A percentile compares a stretch with the other conserved stretches of the same genome.
Conservation (phyloP, 2,329 filamentous ascomycete genomes). For the Pseudocercospora ulei region DNA sequence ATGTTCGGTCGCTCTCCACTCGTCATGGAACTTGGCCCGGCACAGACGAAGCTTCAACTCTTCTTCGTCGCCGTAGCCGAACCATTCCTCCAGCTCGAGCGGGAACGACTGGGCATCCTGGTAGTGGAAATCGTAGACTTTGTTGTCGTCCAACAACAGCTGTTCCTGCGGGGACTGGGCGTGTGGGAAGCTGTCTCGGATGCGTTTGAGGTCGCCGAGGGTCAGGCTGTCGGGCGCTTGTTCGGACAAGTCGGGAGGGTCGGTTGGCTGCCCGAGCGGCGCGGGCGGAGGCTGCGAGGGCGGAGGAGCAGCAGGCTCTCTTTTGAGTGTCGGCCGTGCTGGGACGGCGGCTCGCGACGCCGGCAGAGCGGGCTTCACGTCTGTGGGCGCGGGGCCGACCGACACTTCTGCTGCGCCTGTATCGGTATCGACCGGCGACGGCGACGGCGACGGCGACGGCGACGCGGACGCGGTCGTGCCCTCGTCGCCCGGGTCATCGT, state of each 20-base stretch:
- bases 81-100: slow-evolving; percentile 96
- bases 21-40: slow-evolving; percentile 64
- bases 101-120: slow-evolving; percentile 51
- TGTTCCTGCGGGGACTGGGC: slow-evolving; percentile 31
- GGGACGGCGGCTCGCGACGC: slow-evolving; percentile 20
- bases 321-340: slow-evolving; percentile 35
- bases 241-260: slow-evolving; percentile 26
- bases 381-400: slow-evolving; percentile 16
- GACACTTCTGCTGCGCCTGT: slow-evolving; percentile 17
- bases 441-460: slow-evolving; percentile 6
- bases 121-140: slow-evolving; percentile 65
- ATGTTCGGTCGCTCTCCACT: slow-evolving; percentile 48
- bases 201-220: slow-evolving; percentile 40
- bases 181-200: slow-evolving; percentile 40
- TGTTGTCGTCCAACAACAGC: slow-evolving; percentile 29
- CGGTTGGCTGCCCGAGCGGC: slow-evolving; percentile 35
- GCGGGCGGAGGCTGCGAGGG: slow-evolving; percentile 38
- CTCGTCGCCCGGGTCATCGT: slow-evolving; percentile 17
- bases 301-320: slow-evolving; percentile 38
- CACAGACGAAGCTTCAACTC: slow-evolving; percentile 67
- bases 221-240: slow-evolving; percentile 40
- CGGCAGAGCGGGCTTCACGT: slow-evolving; percentile 20
- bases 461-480: slow-evolving; percentile 9
- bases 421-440: slow-evolving; percentile 13
- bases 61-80: slow-evolving; percentile 80